Base-by-base conservation (phyloP, 2,329 filamentous ascomycete species). In the Elsinoe arachidis region DNA sequence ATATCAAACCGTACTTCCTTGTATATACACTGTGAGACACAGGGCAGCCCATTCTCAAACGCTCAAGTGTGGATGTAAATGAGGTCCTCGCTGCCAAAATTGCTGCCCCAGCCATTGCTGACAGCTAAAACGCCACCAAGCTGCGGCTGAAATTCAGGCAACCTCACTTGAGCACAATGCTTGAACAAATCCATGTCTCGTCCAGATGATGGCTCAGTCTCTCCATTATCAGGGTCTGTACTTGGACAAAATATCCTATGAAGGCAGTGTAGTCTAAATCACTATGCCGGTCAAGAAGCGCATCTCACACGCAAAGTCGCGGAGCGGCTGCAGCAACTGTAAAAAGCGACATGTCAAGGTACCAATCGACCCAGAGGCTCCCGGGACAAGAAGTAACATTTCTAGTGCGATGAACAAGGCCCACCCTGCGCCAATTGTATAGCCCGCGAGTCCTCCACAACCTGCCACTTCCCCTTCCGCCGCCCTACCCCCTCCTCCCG, bases 271-370 rank as follows among this genome's bases (percentile, higher is more conserved):
- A 12, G 44, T 47, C 17, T 11, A 11, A 15, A 10, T 6, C 11
- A n/a, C 49, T 5, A 53, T 53, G 49, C 49, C 49, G 12, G 14
- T 35, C 5, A 37, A 39, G 34, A 53, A 37, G 17, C 49, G 49
- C 49, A 53, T 53, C 33, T 53, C 54, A 2, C 54, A 56, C 17
- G 54, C 54, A 37, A 56, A 56, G 41, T 46, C 54, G 21, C 39
- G 54, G 10, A 49, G 38, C 12, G 54, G 54, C 7, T 56, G 54
- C 15, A 37, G 14, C 15, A 46, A 46, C 17, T 56, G 54, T 30
- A 56, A 56, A 41, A 56, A 56, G 30, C 54, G 54, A 15, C 54
- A 56, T 38, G 41, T 56, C 21, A 56, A 56, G 43, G 54, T 56
- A 23, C 44, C 6, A 23, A 3, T 19, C 10, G 5, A 41, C n/a